These are phyloP conservation scores for Rubus parviflorus DNA, from an alignment of 306 rosid genomes.

Conservation along the genomic window DNA sequence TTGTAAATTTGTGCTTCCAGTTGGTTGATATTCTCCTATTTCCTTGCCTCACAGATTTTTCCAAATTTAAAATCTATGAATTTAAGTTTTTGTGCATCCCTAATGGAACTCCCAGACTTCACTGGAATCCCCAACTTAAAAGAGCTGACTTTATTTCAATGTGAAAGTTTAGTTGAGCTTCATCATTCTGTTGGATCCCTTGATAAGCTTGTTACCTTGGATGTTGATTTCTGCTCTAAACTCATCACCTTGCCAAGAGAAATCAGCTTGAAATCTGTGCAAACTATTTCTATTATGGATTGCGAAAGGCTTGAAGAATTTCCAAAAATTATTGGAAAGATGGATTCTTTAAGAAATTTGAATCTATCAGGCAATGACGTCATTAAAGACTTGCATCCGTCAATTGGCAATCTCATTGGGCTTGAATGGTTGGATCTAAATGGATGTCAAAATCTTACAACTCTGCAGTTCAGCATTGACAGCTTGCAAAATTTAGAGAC, in stretches of 20 bases:
- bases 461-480: not conserved
- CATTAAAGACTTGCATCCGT: not conserved
- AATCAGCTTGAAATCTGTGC: not conserved
- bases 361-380: not conserved
- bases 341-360: not conserved
- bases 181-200: not conserved
- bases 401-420: not conserved
- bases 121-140: not conserved
- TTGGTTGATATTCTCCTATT: too few relatives aligned
- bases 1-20: too few relatives aligned
- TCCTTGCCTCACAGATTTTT: not conserved
- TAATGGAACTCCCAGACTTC: not conserved
- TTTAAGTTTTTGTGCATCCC: not conserved
- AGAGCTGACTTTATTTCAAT: not conserved
- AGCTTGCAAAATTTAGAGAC: too few relatives aligned
- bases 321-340: not conserved
- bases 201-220: not conserved
- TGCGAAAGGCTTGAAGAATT: not conserved
- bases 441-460: not conserved
- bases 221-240: not conserved
- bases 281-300: not conserved
- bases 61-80: not conserved
- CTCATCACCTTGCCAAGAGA: not conserved
- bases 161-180: not conserved
- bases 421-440: fast-evolving